Conservation (phyloP, 1,284 basidiomycete genomes). For the Entoloma clypeatum region DNA sequence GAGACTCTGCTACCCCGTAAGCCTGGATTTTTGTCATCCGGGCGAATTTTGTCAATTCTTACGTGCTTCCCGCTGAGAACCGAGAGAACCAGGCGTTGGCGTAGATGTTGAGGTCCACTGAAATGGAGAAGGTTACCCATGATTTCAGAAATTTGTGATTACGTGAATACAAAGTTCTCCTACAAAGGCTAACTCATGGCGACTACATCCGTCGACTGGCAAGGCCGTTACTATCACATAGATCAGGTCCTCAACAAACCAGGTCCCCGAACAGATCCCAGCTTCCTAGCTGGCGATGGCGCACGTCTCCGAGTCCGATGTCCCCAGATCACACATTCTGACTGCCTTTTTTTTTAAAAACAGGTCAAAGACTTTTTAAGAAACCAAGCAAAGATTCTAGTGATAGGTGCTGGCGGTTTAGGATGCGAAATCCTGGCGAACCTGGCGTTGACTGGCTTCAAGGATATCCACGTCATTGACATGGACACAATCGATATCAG, state of each 20-base stretch:
- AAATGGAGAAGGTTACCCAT: conserved; percentile 46
- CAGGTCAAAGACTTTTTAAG: conserved; percentile 89
- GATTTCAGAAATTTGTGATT: conserved; percentile 18
- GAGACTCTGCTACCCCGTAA: conserved; percentile 59
- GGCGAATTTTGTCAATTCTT: conserved; percentile 85
- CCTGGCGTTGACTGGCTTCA: conserved; percentile 91
- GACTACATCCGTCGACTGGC: conserved; percentile 50
- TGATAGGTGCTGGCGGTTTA: conserved; percentile 94
- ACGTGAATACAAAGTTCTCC: too few species aligned
- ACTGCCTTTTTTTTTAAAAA: conserved; percentile 16
- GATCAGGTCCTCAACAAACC: conserved; percentile 79
- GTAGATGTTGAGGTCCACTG: conserved; percentile 81
- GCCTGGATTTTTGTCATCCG: conserved; percentile 93
- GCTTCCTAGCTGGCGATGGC: conserved; percentile 69
- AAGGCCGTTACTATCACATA: conserved; percentile 71
- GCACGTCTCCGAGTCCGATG: conserved; percentile 38
- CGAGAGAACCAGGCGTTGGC: conserved; percentile 84
- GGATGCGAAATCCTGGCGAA: conserved; percentile 96
- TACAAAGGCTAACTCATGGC: too few species aligned
- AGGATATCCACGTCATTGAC: conserved; percentile 98
- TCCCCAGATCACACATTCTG: conserved; percentile 4
- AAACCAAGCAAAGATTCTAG: conserved; percentile 85
- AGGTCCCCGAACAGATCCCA: conserved; percentile 77
- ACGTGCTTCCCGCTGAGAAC: conserved; percentile 86
- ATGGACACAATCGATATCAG: conserved; percentile 99